phyloP scores from a whole-genome alignment of 371 early-diverging fungal species.

The Chytridium lagenaria region DNA sequence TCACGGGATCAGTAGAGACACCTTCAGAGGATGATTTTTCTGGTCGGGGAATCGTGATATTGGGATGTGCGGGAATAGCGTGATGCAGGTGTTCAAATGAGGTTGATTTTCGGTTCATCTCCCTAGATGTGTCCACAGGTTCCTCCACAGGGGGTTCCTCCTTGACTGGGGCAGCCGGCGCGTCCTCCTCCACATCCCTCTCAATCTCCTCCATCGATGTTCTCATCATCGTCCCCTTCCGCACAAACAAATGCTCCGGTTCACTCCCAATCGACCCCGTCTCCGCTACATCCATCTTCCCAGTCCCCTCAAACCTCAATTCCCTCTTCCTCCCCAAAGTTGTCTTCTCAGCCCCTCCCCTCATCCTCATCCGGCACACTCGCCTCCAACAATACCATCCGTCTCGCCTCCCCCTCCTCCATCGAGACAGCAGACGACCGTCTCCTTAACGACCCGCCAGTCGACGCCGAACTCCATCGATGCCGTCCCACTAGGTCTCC shows the following conservation, averaged over 20 bases:
- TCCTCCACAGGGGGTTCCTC: background rate
- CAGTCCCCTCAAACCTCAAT: no score
- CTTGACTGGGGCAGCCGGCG: background rate
- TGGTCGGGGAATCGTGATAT: constrained; percentile 3
- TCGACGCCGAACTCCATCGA: background rate
- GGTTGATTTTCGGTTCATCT: background rate
- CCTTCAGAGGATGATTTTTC: no score
- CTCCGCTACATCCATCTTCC: background rate
- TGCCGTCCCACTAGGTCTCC: background rate
- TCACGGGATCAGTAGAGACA: background rate
- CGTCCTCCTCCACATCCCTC: no score
- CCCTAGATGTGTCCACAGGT: background rate
- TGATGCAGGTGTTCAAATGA: constrained; percentile 11
- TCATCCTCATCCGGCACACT: no score
- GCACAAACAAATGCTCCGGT: no score
- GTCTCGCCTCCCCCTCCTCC: no score
- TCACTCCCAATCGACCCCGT: no score
- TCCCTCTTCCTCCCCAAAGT: no score
- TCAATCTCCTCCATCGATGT: no score
- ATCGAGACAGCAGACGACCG: background rate
- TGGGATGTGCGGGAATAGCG: background rate
- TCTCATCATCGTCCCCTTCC: no score
- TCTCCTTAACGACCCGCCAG: background rate
- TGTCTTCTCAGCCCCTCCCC: no score
- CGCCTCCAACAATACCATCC: no score